phyloP scores from a whole-genome alignment of 352 stramenopile genomes.

The Paralagenidium karlingii region DNA sequence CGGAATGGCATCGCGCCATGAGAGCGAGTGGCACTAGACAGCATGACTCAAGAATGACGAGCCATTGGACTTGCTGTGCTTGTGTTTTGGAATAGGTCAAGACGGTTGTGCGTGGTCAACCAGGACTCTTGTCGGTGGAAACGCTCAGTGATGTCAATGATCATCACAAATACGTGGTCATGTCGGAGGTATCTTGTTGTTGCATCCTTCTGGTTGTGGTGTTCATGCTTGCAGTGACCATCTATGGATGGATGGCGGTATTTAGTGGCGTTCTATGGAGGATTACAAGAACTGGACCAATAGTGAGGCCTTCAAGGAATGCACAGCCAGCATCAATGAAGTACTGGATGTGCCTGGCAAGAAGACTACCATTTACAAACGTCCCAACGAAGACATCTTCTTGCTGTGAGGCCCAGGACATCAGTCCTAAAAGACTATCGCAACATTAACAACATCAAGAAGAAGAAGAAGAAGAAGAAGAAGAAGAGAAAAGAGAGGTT shows the following conservation, averaged over 20 bases:
- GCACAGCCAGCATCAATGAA: slow-evolving; percentile 77
- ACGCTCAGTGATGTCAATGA: slow-evolving; percentile 72
- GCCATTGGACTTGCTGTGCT: too few species aligned
- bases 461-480: too few species aligned
- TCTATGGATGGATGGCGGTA: slow-evolving; percentile 1
- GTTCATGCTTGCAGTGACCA: background rate
- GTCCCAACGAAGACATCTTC: slow-evolving; percentile 75
- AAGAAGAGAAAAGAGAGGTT: too few species aligned
- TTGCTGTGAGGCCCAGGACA: too few species aligned
- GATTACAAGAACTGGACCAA: slow-evolving; percentile 69
- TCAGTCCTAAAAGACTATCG: too few species aligned
- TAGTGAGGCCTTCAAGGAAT: slow-evolving; percentile 68
- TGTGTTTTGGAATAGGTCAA: too few species aligned
- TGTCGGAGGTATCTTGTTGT: slow-evolving; percentile 74
- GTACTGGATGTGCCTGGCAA: slow-evolving; percentile 78
- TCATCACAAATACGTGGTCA: slow-evolving; percentile 80
- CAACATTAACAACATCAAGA: too few species aligned
- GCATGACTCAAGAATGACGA: too few species aligned
- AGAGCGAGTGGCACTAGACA: too few species aligned
- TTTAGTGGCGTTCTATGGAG: slow-evolving; percentile 64
- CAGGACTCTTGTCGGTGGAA: slow-evolving; percentile 65
- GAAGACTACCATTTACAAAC: slow-evolving; percentile 75
- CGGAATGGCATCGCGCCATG: too few species aligned
- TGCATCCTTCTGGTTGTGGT: background rate
- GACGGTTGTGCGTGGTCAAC: slow-evolving; percentile 57